phyloP scores from a whole-genome alignment of 768 basidiomycete species.

The Fibroporia radiculosa region DNA sequence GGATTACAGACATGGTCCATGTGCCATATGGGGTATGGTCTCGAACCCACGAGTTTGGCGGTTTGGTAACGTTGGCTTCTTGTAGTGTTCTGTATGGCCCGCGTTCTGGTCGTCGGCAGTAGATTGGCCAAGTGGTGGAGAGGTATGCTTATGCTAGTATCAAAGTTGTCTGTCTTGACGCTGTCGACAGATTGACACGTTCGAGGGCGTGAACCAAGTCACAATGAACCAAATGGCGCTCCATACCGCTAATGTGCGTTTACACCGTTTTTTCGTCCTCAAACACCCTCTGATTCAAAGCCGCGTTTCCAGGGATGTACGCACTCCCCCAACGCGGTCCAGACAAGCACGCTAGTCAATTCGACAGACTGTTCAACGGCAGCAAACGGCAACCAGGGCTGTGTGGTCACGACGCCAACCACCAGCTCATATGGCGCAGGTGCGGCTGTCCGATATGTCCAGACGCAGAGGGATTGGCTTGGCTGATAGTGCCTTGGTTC shows the following conservation, averaged over 20 bases:
- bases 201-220: conserved; percentile 73
- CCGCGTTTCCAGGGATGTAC: conserved; percentile 41
- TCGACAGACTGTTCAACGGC: conserved; percentile 53
- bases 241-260: conserved; percentile 62
- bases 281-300: not conserved
- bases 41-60: too few relatives aligned
- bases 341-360: conserved; percentile 44
- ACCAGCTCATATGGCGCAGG: conserved; percentile 48
- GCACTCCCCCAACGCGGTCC: conserved; percentile 35
- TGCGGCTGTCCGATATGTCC: not conserved
- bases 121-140: conserved; percentile 57
- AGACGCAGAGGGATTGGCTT: not conserved
- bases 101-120: conserved; percentile 52
- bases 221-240: conserved; percentile 64
- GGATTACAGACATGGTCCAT: conserved; percentile 58
- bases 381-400: conserved; percentile 55
- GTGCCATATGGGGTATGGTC: conserved; percentile 53
- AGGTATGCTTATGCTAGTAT: conserved; percentile 17
- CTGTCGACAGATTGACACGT: conserved; percentile 41
- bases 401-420: conserved; percentile 48
- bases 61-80: conserved; percentile 45
- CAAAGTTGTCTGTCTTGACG: conserved; percentile 29
- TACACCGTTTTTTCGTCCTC: conserved; percentile 18
- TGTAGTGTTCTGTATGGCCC: conserved; percentile 75
- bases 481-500: not conserved